phyloP scores from a whole-genome alignment of 108 stramenopile species.

The Skeletonema costatum region DNA sequence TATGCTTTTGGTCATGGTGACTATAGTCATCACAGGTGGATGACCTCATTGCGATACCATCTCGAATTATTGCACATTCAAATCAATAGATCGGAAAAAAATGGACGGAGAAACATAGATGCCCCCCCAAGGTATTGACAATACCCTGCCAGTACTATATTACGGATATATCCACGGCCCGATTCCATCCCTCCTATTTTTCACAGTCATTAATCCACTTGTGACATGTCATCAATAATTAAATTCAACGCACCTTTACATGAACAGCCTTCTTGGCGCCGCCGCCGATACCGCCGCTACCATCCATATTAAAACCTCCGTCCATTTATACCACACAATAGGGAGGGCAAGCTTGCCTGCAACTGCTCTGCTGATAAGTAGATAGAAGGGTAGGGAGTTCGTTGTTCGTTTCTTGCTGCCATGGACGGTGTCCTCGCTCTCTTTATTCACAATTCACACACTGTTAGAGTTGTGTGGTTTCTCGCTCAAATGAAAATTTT shows the following conservation, averaged over 20 bases:
- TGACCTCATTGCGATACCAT: not conserved
- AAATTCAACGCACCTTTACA: constrained; percentile 42
- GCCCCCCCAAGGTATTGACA: no score
- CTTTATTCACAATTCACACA: no score
- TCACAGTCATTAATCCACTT: not conserved
- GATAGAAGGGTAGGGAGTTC: no score
- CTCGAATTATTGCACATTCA: not conserved
- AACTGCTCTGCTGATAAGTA: not conserved
- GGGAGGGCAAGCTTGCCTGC: not conserved
- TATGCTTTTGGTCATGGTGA: not conserved
- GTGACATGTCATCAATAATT: not conserved
- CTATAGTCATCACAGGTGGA: not conserved
- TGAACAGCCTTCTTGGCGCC: constrained; percentile 50
- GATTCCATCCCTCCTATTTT: not conserved
- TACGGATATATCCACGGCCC: not conserved
- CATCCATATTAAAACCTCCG: constrained; percentile 18
- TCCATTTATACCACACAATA: constrained; percentile 13
- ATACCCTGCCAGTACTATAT: not conserved
- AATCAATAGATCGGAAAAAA: not conserved
- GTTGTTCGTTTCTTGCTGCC: not conserved
- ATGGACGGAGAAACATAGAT: not conserved
- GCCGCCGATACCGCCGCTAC: constrained; percentile 7
- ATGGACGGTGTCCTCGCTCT: no score
- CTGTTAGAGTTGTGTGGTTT: not conserved
- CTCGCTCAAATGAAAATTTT: not conserved